A percentile compares a stretch with the other conserved stretches of the same genome.
phyloP scores from a whole-genome alignment of 164 flowering plant species.

The Liquidambar formosana region DNA sequence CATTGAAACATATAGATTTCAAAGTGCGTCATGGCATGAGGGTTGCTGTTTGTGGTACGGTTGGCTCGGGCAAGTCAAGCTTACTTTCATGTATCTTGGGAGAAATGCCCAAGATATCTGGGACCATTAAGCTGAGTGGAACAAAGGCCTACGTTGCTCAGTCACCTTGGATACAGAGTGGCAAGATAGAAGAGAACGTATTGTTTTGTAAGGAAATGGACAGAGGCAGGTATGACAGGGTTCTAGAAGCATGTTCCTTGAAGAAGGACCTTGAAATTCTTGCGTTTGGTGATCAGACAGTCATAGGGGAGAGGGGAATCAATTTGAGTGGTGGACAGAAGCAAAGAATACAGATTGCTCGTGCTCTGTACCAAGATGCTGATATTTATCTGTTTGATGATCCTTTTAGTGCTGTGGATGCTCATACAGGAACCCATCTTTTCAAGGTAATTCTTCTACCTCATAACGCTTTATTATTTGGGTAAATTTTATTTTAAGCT shows the following conservation, averaged over 20 bases:
- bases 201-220: constrained; percentile 85
- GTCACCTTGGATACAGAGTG: constrained; percentile 92
- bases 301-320: constrained; percentile 90
- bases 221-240: constrained; percentile 56
- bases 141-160: no score
- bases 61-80: no score
- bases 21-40: no score
- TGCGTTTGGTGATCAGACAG: constrained; percentile 77
- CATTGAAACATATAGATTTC: no score
- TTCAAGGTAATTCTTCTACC: constrained; percentile 11
- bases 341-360: constrained; percentile 87
- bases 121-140: constrained; percentile 44
- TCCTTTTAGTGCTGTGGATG: constrained; percentile 95
- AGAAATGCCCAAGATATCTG: constrained; percentile 68
- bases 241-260: constrained; percentile 75
- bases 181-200: constrained; percentile 79
- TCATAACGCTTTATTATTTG: background rate
- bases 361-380: constrained; percentile 86
- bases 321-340: no score
- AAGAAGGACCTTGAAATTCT: constrained; percentile 81
- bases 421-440: constrained; percentile 61
- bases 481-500: background rate
- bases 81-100: constrained; percentile 73
- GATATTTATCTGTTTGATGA: constrained; percentile 86
- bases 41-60: no score